Conservation (phyloP, 192 early-diverging fungal species). For the Podochytrium sp. region DNA sequence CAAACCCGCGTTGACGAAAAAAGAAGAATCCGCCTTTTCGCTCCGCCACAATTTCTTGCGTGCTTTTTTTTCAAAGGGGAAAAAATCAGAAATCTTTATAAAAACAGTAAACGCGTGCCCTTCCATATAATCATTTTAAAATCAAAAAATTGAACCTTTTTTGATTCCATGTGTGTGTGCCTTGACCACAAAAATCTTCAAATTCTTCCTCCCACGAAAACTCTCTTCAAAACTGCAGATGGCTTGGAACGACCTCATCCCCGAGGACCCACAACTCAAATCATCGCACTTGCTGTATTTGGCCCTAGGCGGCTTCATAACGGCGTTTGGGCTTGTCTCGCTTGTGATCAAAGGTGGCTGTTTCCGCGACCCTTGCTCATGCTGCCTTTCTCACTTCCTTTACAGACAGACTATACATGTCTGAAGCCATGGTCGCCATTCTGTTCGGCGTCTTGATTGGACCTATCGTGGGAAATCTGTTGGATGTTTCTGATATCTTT, state of each 20-base stretch:
- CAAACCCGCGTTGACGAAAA: too few relatives aligned
- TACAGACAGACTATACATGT: constrained; percentile 46
- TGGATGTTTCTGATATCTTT: constrained; percentile 68
- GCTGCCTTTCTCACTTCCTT: constrained; percentile 43
- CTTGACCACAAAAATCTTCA: too few relatives aligned
- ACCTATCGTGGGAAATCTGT: constrained; percentile 68
- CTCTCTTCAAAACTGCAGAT: not conserved
- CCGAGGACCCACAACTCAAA: not conserved
- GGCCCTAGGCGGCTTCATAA: constrained; percentile 39
- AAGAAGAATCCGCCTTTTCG: too few relatives aligned
- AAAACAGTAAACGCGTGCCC: too few relatives aligned
- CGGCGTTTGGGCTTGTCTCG: constrained; percentile 46
- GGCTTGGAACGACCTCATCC: constrained; percentile 29
- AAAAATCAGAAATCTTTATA: too few relatives aligned
- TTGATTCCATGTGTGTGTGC: too few relatives aligned
- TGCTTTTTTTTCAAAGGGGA: too few relatives aligned
- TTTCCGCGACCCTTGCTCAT: too few relatives aligned
- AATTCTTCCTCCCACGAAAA: too few relatives aligned
- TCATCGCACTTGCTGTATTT: constrained; percentile 5
- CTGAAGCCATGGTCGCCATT: constrained; percentile 71
- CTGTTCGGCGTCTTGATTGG: constrained; percentile 84
- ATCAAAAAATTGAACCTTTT: too few relatives aligned
- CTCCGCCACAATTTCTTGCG: too few relatives aligned
- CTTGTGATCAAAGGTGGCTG: constrained; percentile 50
- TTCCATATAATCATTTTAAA: too few relatives aligned